Evolutionary conservation across 1,284 basidiomycete species (phyloP), one percentile per base, ranked within the genome.

Genomic region (Microstroma glucosiphilum): DNA sequence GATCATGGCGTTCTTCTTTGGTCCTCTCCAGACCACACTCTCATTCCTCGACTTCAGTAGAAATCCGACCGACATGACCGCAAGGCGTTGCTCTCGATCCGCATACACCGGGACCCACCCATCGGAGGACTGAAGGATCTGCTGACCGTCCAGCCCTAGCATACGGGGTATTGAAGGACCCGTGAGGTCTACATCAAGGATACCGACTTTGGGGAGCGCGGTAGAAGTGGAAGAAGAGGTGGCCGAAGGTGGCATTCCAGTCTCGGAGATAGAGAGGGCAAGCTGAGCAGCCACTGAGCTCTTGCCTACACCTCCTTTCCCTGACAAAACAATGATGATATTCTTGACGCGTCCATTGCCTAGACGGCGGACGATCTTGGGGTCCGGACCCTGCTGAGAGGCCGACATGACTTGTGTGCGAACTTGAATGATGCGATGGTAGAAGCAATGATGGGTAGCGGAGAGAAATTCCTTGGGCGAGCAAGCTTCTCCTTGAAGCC

Each of bases 1-100:
- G 74, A 99, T 97, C 96, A 98, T 98, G 56, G 91, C 96, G 75
- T 96, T 96, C 85, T 98, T 99, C 85, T 98, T 98, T 41, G 96
- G 96, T 0, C 96, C 96, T 70, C 96, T 83, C 96, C 96, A 99
- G 0, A 99, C 91, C 42, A 99, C 92, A 15, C 88, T 90, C 77
- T 96, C 93, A 58, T 89, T 89, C 73, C 88, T 88, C 73, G 87
- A 88, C 80, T 90, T 90, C 65, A 98, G 81, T 72, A 99, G 81
- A 79, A 98, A 97, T 1, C 92, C 96, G 13, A 98, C 93, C 75
- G 89, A 91, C 96, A 99, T 99, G 77, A 91, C 92, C 6, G 88
- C 89, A 60, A 99, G 80, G 66, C 90, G 60, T 49, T 80, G 78
- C n/a, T 66, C 59, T 1, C 69, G 60, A 57, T 76, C 75, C 12